These are phyloP conservation scores for Eutypa lata DNA, from an alignment of 2,329 filamentous ascomycete genomes.

Conservation along the genomic window DNA sequence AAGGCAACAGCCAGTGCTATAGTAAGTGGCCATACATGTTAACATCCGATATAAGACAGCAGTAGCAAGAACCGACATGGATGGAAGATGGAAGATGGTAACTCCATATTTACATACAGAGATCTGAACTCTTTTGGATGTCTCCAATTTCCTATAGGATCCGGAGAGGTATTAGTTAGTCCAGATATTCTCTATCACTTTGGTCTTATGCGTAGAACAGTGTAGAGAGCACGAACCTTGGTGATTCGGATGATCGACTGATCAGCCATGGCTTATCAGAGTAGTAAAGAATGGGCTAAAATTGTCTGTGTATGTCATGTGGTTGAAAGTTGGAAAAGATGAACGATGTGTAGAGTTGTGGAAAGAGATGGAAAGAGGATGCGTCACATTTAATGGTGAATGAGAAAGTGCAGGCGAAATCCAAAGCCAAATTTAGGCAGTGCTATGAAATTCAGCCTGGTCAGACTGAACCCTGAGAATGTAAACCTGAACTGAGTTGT, in stretches of 20 bases:
- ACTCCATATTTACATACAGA: slow-evolving; percentile 57
- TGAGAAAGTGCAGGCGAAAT: too few relatives aligned
- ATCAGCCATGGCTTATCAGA: slow-evolving; percentile 60
- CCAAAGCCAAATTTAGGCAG: too few relatives aligned
- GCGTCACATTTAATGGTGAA: too few relatives aligned
- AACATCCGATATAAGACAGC: slow-evolving; percentile 3
- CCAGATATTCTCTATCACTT: slow-evolving; percentile 30
- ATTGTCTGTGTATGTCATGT: background rate
- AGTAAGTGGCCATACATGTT: slow-evolving; percentile 12
- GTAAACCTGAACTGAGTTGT: too few relatives aligned
- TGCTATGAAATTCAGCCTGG: too few relatives aligned
- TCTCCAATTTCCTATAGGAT: slow-evolving; percentile 72
- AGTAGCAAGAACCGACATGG: background rate
- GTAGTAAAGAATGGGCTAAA: slow-evolving; percentile 7
- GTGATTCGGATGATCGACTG: slow-evolving; percentile 87
- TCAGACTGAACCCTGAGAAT: too few relatives aligned
- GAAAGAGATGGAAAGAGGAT: too few relatives aligned
- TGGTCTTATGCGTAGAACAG: slow-evolving; percentile 3
- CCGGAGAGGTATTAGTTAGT: slow-evolving; percentile 28
- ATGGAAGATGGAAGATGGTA: background rate
- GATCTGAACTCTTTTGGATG: slow-evolving; percentile 77
- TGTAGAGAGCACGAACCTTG: slow-evolving; percentile 53
- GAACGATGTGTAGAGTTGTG: background rate
- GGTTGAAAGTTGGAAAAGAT: background rate
- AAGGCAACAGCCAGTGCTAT: slow-evolving; percentile 83